A percentile compares a stretch with the other conserved stretches of the same genome.
Evolutionary conservation across 768 basidiomycete species (phyloP).

Genomic region (Podaxis rugospora): DNA sequence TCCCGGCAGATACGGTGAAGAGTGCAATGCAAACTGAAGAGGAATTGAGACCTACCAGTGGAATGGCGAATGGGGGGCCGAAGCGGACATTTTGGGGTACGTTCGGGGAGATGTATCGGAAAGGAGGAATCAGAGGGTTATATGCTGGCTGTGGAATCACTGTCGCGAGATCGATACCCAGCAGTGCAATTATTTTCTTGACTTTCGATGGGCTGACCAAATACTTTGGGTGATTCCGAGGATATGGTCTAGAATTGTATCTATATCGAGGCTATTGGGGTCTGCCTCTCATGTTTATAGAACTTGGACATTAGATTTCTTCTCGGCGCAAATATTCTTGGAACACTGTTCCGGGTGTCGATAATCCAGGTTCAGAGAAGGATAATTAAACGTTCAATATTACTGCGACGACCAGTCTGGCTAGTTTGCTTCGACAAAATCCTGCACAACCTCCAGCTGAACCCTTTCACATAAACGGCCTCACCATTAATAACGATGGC

Average conservation of each 20-base stretch:
- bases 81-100: conserved; percentile 47
- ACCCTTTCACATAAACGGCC: no score
- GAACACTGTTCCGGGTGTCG: no score
- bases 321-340: no score
- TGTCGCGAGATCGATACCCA: conserved; percentile 77
- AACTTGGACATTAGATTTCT: no score
- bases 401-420: no score
- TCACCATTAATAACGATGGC: no score
- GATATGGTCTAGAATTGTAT: neutral
- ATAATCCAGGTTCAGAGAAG: no score
- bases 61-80: conserved; percentile 19
- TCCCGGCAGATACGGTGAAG: conserved; percentile 95
- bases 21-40: conserved; percentile 92
- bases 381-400: no score
- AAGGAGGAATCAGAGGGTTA: conserved; percentile 75
- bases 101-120: conserved; percentile 64
- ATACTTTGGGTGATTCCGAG: conserved; percentile 29
- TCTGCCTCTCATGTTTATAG: neutral
- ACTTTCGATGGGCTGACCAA: conserved; percentile 78
- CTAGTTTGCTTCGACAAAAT: no score
- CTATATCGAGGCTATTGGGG: neutral
- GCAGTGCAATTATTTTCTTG: conserved; percentile 88
- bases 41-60: conserved; percentile 58
- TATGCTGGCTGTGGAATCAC: conserved; percentile 96
- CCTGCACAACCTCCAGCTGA: no score